phyloP scores from a whole-genome alignment of 768 basidiomycete species.

The Hypholoma sublateritium region DNA sequence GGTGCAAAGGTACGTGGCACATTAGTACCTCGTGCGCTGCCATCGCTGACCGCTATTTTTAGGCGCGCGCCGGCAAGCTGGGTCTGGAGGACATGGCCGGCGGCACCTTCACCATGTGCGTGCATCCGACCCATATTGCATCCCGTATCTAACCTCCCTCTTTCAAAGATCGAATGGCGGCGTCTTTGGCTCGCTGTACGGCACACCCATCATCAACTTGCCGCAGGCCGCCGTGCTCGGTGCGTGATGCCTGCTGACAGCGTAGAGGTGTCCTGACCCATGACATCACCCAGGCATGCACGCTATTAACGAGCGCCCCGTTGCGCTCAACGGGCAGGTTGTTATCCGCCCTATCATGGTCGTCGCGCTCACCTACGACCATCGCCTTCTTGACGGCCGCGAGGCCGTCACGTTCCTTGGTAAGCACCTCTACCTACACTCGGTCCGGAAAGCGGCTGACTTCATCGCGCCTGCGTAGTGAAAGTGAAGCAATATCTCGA shows the following conservation, averaged over 20 bases:
- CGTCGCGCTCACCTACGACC: slow-evolving; percentile 92
- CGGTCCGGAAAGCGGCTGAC: background rate
- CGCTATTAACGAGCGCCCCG: slow-evolving; percentile 86
- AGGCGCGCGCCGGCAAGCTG: slow-evolving; percentile 90
- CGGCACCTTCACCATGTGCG: slow-evolving; percentile 97
- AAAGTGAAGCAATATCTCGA: slow-evolving; percentile 93
- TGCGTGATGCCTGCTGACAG: slow-evolving; percentile 24
- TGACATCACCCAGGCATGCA: slow-evolving; percentile 71
- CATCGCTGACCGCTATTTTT: slow-evolving; percentile 10
- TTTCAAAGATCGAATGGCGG: slow-evolving; percentile 88
- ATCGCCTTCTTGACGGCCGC: slow-evolving; percentile 91
- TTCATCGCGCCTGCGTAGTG: slow-evolving; percentile 42
- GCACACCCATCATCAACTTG: slow-evolving; percentile 98
- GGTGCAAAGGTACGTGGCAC: slow-evolving; percentile 73
- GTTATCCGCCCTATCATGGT: slow-evolving; percentile 98
- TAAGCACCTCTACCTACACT: slow-evolving; percentile 38
- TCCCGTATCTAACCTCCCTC: slow-evolving; percentile 2
- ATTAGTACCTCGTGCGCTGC: background rate
- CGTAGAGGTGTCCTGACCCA: background rate
- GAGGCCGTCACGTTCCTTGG: slow-evolving; percentile 98
- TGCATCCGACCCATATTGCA: slow-evolving; percentile 8
- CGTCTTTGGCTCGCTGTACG: slow-evolving; percentile 95
- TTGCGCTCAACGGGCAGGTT: slow-evolving; percentile 92
- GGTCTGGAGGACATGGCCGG: slow-evolving; percentile 98
- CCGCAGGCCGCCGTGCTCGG: slow-evolving; percentile 94